Conservation (phyloP, 306 rosid species). For the Parietaria judaica region DNA sequence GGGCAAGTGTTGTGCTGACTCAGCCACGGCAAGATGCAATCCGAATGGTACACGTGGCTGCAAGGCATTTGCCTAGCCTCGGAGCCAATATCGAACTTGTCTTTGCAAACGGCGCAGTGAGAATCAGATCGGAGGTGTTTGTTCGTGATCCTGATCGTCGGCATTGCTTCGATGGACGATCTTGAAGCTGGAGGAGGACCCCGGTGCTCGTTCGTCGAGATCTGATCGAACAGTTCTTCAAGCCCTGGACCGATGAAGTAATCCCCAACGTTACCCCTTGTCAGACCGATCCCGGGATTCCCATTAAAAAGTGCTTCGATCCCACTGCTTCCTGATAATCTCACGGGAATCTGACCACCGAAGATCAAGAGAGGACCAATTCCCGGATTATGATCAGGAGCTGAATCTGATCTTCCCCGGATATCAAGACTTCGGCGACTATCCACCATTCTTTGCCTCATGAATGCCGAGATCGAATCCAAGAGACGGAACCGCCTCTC, state of each 20-base stretch:
- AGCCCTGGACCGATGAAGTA: slow-evolving; percentile 74
- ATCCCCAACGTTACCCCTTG: slow-evolving; percentile 53
- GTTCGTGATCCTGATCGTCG: slow-evolving; percentile 45
- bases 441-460: slow-evolving; percentile 43
- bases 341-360: slow-evolving; percentile 59
- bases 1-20: slow-evolving; percentile 72
- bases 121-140: slow-evolving; percentile 65
- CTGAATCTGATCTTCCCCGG: slow-evolving; percentile 32
- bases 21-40: slow-evolving; percentile 74
- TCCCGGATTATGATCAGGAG: slow-evolving; percentile 33
- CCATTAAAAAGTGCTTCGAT: slow-evolving; percentile 60
- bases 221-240: slow-evolving; percentile 71
- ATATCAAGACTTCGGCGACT: slow-evolving; percentile 26
- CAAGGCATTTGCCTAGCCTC: slow-evolving; percentile 76
- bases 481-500: slow-evolving; percentile 33
- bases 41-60: slow-evolving; percentile 53
- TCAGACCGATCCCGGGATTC: slow-evolving; percentile 50
- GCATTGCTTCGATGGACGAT: slow-evolving; percentile 58
- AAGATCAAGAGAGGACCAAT: slow-evolving; percentile 48
- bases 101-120: slow-evolving; percentile 65
- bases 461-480: slow-evolving; percentile 48
- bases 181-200: slow-evolving; percentile 70
- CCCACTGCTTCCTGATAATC: slow-evolving; percentile 48
- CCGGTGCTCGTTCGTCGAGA: slow-evolving; percentile 48
- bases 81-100: slow-evolving; percentile 52